Base-by-base conservation (phyloP, 148 eudicot species). In the Vaccinium myrtillus region DNA sequence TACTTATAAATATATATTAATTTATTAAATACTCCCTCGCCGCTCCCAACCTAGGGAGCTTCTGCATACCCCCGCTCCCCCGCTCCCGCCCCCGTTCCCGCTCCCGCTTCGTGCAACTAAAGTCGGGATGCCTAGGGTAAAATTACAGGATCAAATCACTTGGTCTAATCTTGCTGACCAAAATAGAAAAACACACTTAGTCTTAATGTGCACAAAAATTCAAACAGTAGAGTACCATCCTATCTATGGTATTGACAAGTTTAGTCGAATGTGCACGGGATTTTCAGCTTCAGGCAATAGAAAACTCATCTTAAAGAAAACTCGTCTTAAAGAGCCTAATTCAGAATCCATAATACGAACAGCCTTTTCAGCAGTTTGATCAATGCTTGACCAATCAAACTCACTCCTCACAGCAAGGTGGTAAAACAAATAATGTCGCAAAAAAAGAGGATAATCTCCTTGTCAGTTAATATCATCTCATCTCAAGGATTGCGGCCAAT, bases 331-430 rank as follows among this genome's bases (percentile, higher is more conserved):
- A 32, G 50, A 79, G 6, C 8, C 48, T 79, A 55, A 18, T 79
- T 23, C 69, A 9, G 25, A 7, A 46, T 15, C 8, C 11, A 7
- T 49, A 8, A n/a, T 16, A 11, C 3, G 10, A n/a, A 14, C 10
- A 61, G 8, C 63, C 63, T 58, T 58, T 61, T 27, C 81, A 53
- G 23, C 46, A 51, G 12, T 25, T 15, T 18, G 32, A 13, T 53
- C 43, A 54, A 6, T 54, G 63, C 61, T 54, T 15, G 43, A 78
- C 32, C 7, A 30, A 53, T 78, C 8, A 12, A 15, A 53, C 63
- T 78, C 81, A 53, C 63, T 53, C 80, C 58, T 77, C n/a, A 27
- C 21, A 78, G 21, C 43, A 78, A 53, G 11, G 16, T 30, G 69
- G 43, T 27, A 55, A 79, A 79, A 18, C 7, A 79, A 56, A 79